Evolutionary conservation across 2,329 filamentous ascomycete genomes (phyloP).

Genomic region (Alternaria postmessia): DNA sequence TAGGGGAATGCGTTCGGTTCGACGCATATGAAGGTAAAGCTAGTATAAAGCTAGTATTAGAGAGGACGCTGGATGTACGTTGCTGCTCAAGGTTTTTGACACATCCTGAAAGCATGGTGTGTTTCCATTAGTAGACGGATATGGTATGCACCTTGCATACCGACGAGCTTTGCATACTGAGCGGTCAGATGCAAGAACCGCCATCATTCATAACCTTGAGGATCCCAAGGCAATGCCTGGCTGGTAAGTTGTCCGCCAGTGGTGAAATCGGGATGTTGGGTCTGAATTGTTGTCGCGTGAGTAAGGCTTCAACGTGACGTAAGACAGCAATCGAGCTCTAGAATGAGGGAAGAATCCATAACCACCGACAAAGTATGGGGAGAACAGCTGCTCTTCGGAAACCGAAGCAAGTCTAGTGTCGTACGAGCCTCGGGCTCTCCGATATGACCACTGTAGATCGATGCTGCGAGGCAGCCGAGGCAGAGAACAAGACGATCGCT

Average conservation of each 20-base stretch:
- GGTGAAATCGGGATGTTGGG: no score
- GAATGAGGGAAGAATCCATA: neutral
- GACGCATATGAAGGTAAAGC: neutral
- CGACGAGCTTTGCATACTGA: no score
- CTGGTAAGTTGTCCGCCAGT: neutral
- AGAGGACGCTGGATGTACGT: no score
- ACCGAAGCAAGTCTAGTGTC: neutral
- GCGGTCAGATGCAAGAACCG: no score
- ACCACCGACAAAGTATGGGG: neutral
- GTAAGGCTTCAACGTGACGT: neutral
- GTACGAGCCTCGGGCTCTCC: conserved; percentile 2
- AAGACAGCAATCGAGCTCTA: neutral
- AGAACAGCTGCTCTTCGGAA: neutral
- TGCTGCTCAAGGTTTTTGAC: neutral
- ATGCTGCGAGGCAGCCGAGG: neutral
- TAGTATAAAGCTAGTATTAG: neutral
- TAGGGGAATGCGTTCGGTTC: neutral
- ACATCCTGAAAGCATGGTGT: no score
- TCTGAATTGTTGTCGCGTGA: neutral
- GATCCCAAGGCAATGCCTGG: neutral
- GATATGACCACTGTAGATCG: neutral
- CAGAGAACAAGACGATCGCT: neutral
- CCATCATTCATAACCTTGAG: no score
- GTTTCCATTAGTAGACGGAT: no score
- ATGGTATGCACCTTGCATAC: no score